Evolutionary conservation across 2,329 filamentous ascomycete species (phyloP), one percentile per base, ranked within the genome.

Genomic region (Fusarium sp.): DNA sequence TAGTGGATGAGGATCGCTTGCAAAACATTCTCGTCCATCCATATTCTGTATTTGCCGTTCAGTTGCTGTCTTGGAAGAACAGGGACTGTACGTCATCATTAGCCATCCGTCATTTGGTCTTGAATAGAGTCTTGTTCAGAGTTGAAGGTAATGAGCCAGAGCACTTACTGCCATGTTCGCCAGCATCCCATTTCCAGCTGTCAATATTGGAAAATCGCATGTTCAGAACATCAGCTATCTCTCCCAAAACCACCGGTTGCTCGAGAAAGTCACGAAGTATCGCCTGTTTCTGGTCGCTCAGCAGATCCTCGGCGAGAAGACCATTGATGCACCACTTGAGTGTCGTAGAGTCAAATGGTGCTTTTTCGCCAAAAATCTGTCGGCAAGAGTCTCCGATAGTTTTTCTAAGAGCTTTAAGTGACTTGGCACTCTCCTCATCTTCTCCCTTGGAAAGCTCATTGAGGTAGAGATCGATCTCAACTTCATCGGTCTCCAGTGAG

Each of bases 221-320:
- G 2, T 57, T 57, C 0, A 57, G 46, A 4, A 57, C 54, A 23
- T 57, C 54, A 1, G 54, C 25, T 0, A 57, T 57, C 20, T 57
- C 54, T 16, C 46, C 46, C n/a, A 57, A 20, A 16, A 57, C 54
- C 28, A 57, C 54, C 2, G 54, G 46, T 2, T 57, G 50, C 12
- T 57, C 54, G 20, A 57, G 54, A 53, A 57, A 53, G 2, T 57
- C 46, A n/a, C 46, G 46, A 41, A 57, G 54, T 10, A 57, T 57
- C 4, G 54, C 46, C 46, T 57, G 54, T 23, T 57, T 57, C 30
- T 57, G n/a, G 6, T 57, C 54, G 4, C 46, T 57, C 4, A 57
- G 46, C 16, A 57, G 3, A 7, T 57, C 54, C 32, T 57, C 54
- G 3, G 54, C 54, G 4, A 57, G 54, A n/a, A 57, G 7, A 2